phyloP scores from a whole-genome alignment of 805 yeast genomes.

The Saccharomycopsis vini region DNA sequence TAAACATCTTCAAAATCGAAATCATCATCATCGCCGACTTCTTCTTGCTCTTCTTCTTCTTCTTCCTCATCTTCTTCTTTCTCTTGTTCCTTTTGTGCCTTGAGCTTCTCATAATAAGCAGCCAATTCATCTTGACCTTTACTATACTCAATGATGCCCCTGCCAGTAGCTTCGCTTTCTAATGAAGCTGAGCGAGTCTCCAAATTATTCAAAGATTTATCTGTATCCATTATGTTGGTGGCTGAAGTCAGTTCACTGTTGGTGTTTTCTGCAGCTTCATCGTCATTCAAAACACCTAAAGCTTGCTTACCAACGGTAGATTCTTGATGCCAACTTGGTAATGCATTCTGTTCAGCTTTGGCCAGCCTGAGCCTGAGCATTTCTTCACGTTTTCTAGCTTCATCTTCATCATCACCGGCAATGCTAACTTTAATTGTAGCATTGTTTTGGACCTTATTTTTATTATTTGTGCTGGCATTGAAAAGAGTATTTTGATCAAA shows the following conservation, averaged over 20 bases:
- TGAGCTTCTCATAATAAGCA: constrained; percentile 72
- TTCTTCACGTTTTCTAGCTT: constrained; percentile 55
- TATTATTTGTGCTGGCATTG: no score
- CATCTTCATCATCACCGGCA: constrained; percentile 53
- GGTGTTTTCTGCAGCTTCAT: neutral
- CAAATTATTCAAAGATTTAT: no score
- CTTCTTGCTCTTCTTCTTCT: constrained; percentile 43
- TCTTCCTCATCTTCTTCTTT: constrained; percentile 50
- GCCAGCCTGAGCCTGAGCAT: constrained; percentile 6
- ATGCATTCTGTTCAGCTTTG: constrained; percentile 79
- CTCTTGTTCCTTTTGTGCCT: constrained; percentile 57
- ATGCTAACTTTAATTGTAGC: constrained; percentile 84
- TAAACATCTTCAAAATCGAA: constrained; percentile 26
- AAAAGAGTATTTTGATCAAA: constrained; percentile 30
- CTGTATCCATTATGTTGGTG: neutral
- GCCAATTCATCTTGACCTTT: constrained; percentile 52
- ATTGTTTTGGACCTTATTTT: constrained; percentile 29
- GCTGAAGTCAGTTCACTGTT: neutral
- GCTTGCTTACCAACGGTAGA: constrained; percentile 75
- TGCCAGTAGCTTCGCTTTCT: no score
- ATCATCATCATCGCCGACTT: constrained; percentile 37
- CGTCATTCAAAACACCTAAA: constrained; percentile 35
- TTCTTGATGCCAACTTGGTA: constrained; percentile 93
- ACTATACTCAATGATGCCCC: neutral
- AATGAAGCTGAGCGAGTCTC: no score